phyloP scores from a whole-genome alignment of 2,329 filamentous ascomycete genomes.

The Aaosphaeria arxii region DNA sequence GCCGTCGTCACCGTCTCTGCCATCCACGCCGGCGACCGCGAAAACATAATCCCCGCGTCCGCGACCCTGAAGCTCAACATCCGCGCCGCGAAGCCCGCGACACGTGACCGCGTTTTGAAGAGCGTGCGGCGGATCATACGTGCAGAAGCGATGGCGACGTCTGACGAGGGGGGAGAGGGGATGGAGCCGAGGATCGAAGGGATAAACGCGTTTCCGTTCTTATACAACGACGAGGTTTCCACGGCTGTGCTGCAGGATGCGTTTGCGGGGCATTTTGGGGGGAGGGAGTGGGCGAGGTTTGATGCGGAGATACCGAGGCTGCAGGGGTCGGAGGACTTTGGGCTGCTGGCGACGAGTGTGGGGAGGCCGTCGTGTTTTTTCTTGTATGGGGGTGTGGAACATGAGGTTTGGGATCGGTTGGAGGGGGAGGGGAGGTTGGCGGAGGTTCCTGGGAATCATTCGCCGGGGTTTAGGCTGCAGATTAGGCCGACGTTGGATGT shows the following conservation, averaged over 20 bases:
- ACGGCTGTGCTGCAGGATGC: constrained; percentile 42
- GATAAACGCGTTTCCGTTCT: constrained; percentile 44
- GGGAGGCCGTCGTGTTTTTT: constrained; percentile 55
- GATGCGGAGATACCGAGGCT: constrained; percentile 41
- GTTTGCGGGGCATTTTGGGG: constrained; percentile 48
- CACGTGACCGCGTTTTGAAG: constrained; percentile 46
- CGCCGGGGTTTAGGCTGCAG: constrained; percentile 56
- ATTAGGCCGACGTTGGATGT: constrained; percentile 57
- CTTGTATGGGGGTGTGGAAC: constrained; percentile 54
- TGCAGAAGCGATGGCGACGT: constrained; percentile 50
- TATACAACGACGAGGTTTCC: constrained; percentile 50
- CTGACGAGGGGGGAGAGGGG: too few relatives aligned
- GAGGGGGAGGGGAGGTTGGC: constrained; percentile 45
- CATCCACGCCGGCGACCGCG: constrained; percentile 57
- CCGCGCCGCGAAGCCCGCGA: constrained; percentile 45
- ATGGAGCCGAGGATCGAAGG: too few relatives aligned
- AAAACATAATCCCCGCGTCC: constrained; percentile 58
- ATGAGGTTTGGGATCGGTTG: constrained; percentile 49
- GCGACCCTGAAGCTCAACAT: constrained; percentile 57
- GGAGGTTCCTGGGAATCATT: constrained; percentile 58
- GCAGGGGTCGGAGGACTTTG: constrained; percentile 58
- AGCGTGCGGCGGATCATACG: constrained; percentile 53
- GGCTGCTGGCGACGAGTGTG: constrained; percentile 51
- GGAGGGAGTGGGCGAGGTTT: constrained; percentile 14
- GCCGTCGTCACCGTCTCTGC: constrained; percentile 59